Evolutionary conservation across 2,329 filamentous ascomycete genomes (phyloP).

Genomic region (Claviceps paspali): DNA sequence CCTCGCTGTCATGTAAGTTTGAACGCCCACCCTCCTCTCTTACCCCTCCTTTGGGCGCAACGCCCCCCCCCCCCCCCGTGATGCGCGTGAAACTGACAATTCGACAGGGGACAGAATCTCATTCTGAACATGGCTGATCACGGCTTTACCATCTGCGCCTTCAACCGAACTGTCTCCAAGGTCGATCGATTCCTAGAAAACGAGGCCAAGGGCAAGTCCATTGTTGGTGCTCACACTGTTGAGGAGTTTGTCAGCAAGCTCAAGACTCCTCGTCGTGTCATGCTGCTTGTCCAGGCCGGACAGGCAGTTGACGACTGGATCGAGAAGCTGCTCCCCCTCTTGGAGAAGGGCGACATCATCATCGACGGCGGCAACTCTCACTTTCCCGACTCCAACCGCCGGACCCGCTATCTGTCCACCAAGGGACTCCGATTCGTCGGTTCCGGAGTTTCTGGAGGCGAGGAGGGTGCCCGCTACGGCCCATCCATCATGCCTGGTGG

Average conservation of each 20-base stretch:
- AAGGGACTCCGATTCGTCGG: slow-evolving; percentile 96
- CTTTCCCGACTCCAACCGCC: slow-evolving; percentile 97
- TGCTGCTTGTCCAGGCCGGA: slow-evolving; percentile 98
- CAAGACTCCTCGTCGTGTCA: slow-evolving; percentile 91
- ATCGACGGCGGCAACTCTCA: slow-evolving; percentile 98
- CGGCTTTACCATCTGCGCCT: slow-evolving; percentile 93
- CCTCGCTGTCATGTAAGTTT: slow-evolving; percentile 74
- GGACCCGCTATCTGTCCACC: slow-evolving; percentile 67
- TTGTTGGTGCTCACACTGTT: slow-evolving; percentile 83
- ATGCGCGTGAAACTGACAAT: slow-evolving; percentile 2
- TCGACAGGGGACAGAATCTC: slow-evolving; percentile 58
- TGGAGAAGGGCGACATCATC: slow-evolving; percentile 88
- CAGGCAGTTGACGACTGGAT: slow-evolving; percentile 99
- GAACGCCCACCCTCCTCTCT: neutral
- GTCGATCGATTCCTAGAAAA: slow-evolving; percentile 88
- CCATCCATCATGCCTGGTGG: slow-evolving; percentile 98
- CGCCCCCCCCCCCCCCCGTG: too few species aligned
- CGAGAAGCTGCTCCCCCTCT: slow-evolving; percentile 73
- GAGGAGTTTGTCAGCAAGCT: slow-evolving; percentile 94
- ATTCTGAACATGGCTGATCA: slow-evolving; percentile 83
- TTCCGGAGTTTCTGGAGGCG: slow-evolving; percentile 94
- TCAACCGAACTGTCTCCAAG: slow-evolving; percentile 97
- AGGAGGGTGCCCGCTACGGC: slow-evolving; percentile 96
- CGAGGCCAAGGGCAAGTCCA: slow-evolving; percentile 88
- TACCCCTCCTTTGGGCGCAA: slow-evolving; percentile 7